Percentiles rank a stretch among this genome's conserved stretches.
Conservation (phyloP, 2,329 filamentous ascomycete species). For the Exophiala spinifera region DNA sequence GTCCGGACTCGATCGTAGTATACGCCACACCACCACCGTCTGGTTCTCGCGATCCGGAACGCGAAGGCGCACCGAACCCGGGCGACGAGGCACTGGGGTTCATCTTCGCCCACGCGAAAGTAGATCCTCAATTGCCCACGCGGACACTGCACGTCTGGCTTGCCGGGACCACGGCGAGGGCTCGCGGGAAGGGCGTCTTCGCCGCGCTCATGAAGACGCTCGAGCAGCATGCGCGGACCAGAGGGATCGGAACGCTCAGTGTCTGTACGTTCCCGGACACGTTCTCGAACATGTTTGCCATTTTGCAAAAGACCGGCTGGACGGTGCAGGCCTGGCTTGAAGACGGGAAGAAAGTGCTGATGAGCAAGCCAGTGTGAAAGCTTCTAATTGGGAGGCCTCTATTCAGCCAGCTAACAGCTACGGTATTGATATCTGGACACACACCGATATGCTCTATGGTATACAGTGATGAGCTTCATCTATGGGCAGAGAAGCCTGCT, state of each 20-base stretch:
- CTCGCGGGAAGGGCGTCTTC: slow-evolving; percentile 10
- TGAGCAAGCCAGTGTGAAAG: neutral
- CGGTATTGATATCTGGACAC: too few species aligned
- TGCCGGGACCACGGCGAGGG: slow-evolving; percentile 2
- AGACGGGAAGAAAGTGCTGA: slow-evolving; percentile 16
- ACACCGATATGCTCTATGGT: too few species aligned
- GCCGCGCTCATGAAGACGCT: slow-evolving; percentile 6
- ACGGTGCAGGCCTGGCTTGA: slow-evolving; percentile 17
- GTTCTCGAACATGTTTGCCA: slow-evolving; percentile 41
- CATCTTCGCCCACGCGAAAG: slow-evolving; percentile 6
- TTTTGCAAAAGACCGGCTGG: slow-evolving; percentile 53
- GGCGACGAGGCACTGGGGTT: neutral
- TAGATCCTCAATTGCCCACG: neutral
- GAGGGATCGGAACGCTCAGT: slow-evolving; percentile 1
- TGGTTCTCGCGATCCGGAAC: too few species aligned
- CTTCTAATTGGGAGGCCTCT: neutral
- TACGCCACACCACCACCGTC: neutral
- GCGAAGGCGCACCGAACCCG: too few species aligned
- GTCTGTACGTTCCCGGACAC: slow-evolving; percentile 9
- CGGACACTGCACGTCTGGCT: slow-evolving; percentile 14
- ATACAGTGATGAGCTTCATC: too few species aligned
- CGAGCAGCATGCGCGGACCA: slow-evolving; percentile 2
- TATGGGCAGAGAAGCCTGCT: too few species aligned
- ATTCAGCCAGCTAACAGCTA: neutral
- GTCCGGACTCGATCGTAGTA: neutral